Conservation (phyloP, 176 grass and related monocot species). For the Miscanthus lutarioriparius region DNA sequence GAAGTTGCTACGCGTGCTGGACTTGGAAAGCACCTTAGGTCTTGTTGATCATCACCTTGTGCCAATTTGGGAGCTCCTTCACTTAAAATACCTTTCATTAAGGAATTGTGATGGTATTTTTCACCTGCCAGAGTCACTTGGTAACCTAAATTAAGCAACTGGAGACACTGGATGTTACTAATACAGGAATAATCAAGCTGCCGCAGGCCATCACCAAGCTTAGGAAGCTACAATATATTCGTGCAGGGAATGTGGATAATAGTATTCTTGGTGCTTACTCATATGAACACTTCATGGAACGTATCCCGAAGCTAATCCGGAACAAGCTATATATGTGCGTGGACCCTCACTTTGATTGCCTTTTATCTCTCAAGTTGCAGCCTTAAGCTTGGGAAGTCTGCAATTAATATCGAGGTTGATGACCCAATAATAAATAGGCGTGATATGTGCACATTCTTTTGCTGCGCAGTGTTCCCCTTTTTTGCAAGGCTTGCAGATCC, state of each 20-base stretch:
- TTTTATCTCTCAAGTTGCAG: neutral
- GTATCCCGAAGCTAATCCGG: rapidly evolving
- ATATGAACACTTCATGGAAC: neutral
- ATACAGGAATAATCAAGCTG: too few relatives aligned
- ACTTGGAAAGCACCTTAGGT: neutral
- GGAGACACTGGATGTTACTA: too few relatives aligned
- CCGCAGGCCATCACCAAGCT: too few relatives aligned
- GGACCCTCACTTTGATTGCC: rapidly evolving
- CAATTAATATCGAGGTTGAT: rapidly evolving
- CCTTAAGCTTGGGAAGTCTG: too few relatives aligned
- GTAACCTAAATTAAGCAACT: too few relatives aligned
- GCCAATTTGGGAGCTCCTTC: neutral
- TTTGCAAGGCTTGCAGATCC: neutral
- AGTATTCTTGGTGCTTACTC: rapidly evolving
- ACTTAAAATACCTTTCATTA: neutral
- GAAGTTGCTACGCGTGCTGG: neutral
- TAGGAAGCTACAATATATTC: too few relatives aligned
- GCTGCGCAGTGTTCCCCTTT: neutral
- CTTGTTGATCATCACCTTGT: neutral
- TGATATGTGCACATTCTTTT: neutral
- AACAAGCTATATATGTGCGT: neutral
- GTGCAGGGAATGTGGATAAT: too few relatives aligned
- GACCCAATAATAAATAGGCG: neutral
- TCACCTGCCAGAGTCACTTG: too few relatives aligned
- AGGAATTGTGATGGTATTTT: too few relatives aligned